A percentile compares a stretch with the other conserved stretches of the same genome.
phyloP scores from a whole-genome alignment of 441 rosid genomes.

The Melastoma candidum region DNA sequence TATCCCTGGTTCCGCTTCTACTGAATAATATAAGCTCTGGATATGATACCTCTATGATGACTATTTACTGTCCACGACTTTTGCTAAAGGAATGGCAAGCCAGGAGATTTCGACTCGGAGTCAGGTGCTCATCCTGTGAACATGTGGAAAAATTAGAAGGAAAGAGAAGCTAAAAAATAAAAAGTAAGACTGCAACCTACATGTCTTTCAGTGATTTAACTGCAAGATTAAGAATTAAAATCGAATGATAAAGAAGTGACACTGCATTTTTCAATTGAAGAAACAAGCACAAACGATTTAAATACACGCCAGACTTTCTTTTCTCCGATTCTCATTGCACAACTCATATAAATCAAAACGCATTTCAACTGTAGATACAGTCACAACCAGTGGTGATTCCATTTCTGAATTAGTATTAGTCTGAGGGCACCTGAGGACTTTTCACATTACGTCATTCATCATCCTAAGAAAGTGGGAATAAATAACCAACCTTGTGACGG shows the following conservation, averaged over 20 bases:
- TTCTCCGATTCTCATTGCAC: background rate
- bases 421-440: background rate
- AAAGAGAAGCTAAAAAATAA: background rate
- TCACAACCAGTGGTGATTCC: too few relatives aligned
- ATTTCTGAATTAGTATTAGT: background rate
- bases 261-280: too few relatives aligned
- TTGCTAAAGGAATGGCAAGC: conserved; percentile 58
- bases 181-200: background rate
- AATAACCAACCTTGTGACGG: conserved; percentile 46
- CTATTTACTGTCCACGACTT: conserved; percentile 45
- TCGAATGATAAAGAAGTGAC: background rate
- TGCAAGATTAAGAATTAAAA: background rate
- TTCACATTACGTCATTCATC: background rate
- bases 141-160: conserved; percentile 1
- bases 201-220: too few relatives aligned
- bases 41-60: too few relatives aligned
- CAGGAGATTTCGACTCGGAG: conserved; percentile 64
- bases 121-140: conserved; percentile 72
- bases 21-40: too few relatives aligned
- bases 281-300: too few relatives aligned
- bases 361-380: too few relatives aligned
- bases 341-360: too few relatives aligned
- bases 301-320: background rate
- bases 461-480: background rate
- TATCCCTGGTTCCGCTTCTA: too few relatives aligned